Percentiles rank a stretch among this genome's conserved stretches.
Evolutionary conservation across 2,329 filamentous ascomycete genomes (phyloP).

Genomic region (Verticillium zaregamsianum): DNA sequence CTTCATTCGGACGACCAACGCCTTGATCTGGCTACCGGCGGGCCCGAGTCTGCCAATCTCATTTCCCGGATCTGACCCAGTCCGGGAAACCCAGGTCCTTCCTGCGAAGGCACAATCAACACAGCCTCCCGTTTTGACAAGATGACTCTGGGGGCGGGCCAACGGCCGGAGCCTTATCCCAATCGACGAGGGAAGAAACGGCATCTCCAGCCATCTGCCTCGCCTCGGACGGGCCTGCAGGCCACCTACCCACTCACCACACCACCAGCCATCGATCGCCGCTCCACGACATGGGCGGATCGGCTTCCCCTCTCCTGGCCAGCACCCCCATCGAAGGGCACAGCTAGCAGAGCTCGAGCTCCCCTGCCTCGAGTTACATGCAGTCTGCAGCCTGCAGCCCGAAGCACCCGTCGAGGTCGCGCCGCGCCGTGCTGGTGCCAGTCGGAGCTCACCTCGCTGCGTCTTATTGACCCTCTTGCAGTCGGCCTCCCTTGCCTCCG

Average conservation of each 20-base stretch:
- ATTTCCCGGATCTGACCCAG: neutral
- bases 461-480: constrained; percentile 2
- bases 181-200: neutral
- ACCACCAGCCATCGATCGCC: neutral
- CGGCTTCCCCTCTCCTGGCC: neutral
- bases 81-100: neutral
- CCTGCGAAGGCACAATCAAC: neutral
- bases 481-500: constrained; percentile 6
- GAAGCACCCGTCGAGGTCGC: neutral
- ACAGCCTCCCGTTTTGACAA: neutral
- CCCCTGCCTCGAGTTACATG: neutral
- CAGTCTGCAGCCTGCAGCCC: neutral
- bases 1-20: neutral
- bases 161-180: neutral
- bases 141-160: too few species aligned
- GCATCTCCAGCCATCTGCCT: neutral
- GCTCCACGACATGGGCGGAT: neutral
- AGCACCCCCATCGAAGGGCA: neutral
- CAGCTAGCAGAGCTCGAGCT: neutral
- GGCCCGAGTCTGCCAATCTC: neutral
- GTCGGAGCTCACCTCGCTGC: neutral
- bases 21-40: neutral
- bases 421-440: neutral
- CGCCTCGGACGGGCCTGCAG: neutral
- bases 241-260: neutral